Conservation (phyloP, 1,139 yeast species). For the Blastobotrys proliferans region DNA sequence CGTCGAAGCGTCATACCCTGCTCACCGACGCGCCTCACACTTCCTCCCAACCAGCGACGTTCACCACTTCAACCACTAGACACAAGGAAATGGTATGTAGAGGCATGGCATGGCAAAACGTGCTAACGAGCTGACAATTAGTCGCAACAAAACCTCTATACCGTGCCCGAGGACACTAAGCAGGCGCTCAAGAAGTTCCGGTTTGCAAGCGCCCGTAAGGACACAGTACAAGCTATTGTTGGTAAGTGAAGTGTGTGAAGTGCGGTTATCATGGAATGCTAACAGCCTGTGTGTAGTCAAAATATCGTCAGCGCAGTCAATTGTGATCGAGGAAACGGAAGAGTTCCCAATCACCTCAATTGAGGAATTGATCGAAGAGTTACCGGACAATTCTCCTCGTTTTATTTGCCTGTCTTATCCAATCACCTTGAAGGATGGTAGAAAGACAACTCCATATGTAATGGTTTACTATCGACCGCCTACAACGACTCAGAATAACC, state of each 20-base stretch:
- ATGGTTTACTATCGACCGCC: constrained; percentile 82
- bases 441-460: constrained; percentile 69
- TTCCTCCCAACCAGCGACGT: no score
- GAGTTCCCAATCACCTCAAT: constrained; percentile 29
- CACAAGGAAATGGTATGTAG: no score
- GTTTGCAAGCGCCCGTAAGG: constrained; percentile 63
- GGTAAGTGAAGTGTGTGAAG: constrained; percentile 34
- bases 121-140: background rate
- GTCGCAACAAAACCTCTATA: constrained; percentile 40
- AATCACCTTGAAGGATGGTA: constrained; percentile 60
- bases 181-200: constrained; percentile 64
- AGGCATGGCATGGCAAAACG: background rate
- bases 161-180: constrained; percentile 62
- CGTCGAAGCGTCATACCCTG: no score
- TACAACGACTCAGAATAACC: constrained; percentile 69
- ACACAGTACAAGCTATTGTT: constrained; percentile 59
- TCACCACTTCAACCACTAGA: no score
- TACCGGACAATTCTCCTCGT: constrained; percentile 81
- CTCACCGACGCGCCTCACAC: no score
- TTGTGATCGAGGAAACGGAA: constrained; percentile 24
- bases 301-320: no score
- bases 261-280: constrained; percentile 18
- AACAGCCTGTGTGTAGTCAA: no score
- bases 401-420: constrained; percentile 79
- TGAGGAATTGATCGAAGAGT: constrained; percentile 63